Evolutionary conservation across 1,284 basidiomycete genomes (phyloP), one percentile per base, ranked within the genome.

Genomic region (Ceratobasidium sp.): DNA sequence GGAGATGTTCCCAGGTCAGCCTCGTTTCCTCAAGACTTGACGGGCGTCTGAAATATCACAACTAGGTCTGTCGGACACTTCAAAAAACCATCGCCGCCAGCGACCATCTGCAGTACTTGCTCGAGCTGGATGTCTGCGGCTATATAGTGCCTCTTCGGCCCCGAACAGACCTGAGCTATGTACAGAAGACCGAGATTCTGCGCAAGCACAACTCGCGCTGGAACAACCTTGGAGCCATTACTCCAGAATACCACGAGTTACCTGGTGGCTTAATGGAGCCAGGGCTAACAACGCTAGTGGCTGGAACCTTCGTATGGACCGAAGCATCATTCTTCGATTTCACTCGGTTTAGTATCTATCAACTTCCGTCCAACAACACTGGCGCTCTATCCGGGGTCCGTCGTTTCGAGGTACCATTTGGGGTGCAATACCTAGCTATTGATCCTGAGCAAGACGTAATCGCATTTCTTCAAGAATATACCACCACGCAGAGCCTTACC

Each of bases 361-460:
- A 53, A 30, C 45, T 65, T 36, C 48, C 62, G 6, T 65, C 32
- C 5, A 48, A 23, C 3, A 65, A 65, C 32, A 46, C 26, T 5
- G 48, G 48, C n/a, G 53, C 62, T 16, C n/a, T 14, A 3, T 52
- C 34, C 43, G 16, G 39, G 45, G n/a, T 41, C 12, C 50, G 62
- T 46, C 21, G 10, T 10, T 36, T 65, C 16, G 45, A 34, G n/a
- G 32, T 39, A n/a, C 18, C 18, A 39, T n/a, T 58, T 1, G 14
- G 26, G 8, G 9, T 41, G 5, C 8, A 21, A 16, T 30, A 26
- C 16, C 12, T 39, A 8, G n/a, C 10, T 6, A 41, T 65, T 12
- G 62, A 65, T 28, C 62, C 62, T 3, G 62, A 65, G 6, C 62
- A 65, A 53, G 36, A 62, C 14, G 26, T 62, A 30, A 34, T 62